phyloP scores from a whole-genome alignment of 2,329 filamentous ascomycete species.

The Chrysosporium queenslandicum region DNA sequence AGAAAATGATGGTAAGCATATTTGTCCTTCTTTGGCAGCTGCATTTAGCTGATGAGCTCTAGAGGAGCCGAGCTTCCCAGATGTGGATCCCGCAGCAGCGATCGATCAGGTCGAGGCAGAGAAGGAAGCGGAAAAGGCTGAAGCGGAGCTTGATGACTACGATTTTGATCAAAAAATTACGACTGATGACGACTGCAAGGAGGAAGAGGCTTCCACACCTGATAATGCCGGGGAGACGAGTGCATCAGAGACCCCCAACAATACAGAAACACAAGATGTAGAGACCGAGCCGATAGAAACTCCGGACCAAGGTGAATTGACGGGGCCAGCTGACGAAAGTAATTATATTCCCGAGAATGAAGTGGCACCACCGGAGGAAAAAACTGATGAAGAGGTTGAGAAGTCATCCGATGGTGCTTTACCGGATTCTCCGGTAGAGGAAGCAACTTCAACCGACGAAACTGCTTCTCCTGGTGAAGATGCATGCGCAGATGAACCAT shows the following conservation, averaged over 20 bases:
- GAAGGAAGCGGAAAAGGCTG: slow-evolving; percentile 15
- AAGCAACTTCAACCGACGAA: neutral
- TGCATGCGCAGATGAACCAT: neutral
- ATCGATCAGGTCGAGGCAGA: slow-evolving; percentile 16
- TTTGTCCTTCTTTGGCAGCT: neutral
- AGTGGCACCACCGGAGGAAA: neutral
- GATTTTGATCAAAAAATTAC: slow-evolving; percentile 1
- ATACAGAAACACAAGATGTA: slow-evolving; percentile 1
- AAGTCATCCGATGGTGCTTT: slow-evolving; percentile 1
- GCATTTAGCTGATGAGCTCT: neutral
- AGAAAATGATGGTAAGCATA: slow-evolving; percentile 9
- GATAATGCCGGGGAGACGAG: neutral
- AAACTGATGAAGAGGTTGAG: slow-evolving; percentile 20
- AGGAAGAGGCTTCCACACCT: neutral
- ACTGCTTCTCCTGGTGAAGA: neutral
- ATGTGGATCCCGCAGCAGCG: slow-evolving; percentile 13
- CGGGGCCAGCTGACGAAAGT: neutral
- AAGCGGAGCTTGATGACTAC: slow-evolving; percentile 1
- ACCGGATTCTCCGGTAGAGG: neutral
- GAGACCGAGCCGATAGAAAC: neutral
- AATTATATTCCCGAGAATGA: neutral
- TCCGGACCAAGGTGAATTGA: neutral
- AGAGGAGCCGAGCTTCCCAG: slow-evolving; percentile 12
- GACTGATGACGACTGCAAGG: neutral
- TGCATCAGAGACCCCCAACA: neutral